phyloP scores from a whole-genome alignment of 2,329 filamentous ascomycete genomes.

The Ramularia endophylla region DNA sequence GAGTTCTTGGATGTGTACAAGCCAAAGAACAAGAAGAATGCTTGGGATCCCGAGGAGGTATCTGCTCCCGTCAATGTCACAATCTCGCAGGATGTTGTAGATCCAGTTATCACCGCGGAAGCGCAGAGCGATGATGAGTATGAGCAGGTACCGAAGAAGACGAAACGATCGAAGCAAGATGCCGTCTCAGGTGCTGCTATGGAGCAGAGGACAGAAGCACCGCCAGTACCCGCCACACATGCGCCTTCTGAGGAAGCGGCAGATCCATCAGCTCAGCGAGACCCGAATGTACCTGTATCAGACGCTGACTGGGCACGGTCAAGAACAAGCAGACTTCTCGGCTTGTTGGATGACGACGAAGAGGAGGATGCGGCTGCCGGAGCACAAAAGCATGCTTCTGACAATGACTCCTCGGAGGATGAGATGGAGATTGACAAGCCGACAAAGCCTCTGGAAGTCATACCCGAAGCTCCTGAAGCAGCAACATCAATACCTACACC shows the following conservation, averaged over 20 bases:
- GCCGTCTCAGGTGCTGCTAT: neutral
- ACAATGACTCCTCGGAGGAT: conserved; percentile 3
- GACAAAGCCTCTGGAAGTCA: neutral
- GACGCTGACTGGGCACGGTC: conserved; percentile 91
- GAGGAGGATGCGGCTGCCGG: conserved; percentile 17
- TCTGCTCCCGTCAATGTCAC: conserved; percentile 2
- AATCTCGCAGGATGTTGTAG: conserved; percentile 12
- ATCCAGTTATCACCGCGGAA: conserved; percentile 25
- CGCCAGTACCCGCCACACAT: neutral
- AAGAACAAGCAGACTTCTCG: conserved; percentile 77
- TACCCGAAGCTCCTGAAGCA: conserved; percentile 2
- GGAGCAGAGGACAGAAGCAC: neutral
- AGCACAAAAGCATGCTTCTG: neutral
- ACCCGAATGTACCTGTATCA: conserved; percentile 46
- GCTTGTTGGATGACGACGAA: conserved; percentile 72
- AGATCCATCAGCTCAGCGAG: neutral
- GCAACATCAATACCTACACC: conserved; percentile 20
- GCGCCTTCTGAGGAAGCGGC: neutral
- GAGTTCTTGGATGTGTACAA: conserved; percentile 85
- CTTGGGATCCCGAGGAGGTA: conserved; percentile 52
- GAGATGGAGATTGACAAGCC: conserved; percentile 22
- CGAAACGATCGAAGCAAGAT: conserved; percentile 28
- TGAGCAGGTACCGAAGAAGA: conserved; percentile 52
- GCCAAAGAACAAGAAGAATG: conserved; percentile 40
- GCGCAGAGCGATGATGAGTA: conserved; percentile 65